Evolutionary conservation across 1,284 basidiomycete genomes (phyloP).

Genomic region (Tilletiaria anomala): DNA sequence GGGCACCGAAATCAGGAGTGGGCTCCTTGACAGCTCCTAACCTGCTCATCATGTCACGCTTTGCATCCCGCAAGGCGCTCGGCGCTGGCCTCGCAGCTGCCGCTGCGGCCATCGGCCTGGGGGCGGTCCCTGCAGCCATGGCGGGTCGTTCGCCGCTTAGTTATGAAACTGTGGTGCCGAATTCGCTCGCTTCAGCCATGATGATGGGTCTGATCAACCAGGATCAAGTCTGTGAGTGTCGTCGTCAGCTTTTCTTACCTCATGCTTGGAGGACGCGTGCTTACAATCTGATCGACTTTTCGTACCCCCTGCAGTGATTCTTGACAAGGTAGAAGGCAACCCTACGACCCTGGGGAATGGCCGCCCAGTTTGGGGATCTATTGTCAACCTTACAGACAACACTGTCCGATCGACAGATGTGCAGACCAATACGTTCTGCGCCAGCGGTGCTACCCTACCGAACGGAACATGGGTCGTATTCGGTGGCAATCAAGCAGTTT

Average conservation of each 20-base stretch:
- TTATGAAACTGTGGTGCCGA: too few relatives aligned
- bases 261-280: background rate
- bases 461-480: constrained; percentile 39
- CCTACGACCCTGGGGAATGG: constrained; percentile 10
- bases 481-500: constrained; percentile 40
- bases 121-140: too few relatives aligned
- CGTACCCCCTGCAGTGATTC: constrained; percentile 38
- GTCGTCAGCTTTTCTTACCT: background rate
- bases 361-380: constrained; percentile 29
- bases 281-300: too few relatives aligned
- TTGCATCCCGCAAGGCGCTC: too few relatives aligned
- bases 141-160: too few relatives aligned
- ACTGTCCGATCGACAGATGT: constrained; percentile 25
- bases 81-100: too few relatives aligned
- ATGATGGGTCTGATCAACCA: constrained; percentile 37
- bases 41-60: too few relatives aligned
- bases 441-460: constrained; percentile 36
- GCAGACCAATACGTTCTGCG: constrained; percentile 41
- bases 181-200: constrained; percentile 37
- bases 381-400: constrained; percentile 25
- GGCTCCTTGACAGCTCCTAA: too few relatives aligned
- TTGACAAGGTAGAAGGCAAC: constrained; percentile 42
- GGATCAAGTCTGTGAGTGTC: too few relatives aligned
- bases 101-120: too few relatives aligned
- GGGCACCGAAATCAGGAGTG: too few relatives aligned